phyloP scores from a whole-genome alignment of 1,139 yeast genomes.

The Sugiyamaella castrensis region DNA sequence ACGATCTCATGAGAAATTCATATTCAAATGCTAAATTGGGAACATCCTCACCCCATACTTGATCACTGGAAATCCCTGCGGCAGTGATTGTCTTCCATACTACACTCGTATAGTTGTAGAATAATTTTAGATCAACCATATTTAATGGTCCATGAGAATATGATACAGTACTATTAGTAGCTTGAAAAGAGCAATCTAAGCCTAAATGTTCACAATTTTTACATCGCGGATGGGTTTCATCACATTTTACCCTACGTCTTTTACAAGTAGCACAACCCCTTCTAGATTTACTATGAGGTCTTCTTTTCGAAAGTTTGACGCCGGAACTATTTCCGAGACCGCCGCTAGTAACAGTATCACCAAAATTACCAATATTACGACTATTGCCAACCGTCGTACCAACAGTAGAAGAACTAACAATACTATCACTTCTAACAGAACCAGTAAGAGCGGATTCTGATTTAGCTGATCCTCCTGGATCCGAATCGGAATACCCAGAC shows the following conservation, averaged over 20 bases:
- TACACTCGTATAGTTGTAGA: conserved; percentile 82
- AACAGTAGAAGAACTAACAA: not conserved
- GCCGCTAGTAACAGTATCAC: too few species aligned
- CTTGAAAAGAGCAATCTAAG: conserved; percentile 53
- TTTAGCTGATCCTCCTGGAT: not conserved
- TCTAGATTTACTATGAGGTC: conserved; percentile 75
- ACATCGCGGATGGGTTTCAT: conserved; percentile 79
- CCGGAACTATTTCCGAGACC: not conserved
- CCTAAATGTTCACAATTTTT: conserved; percentile 74
- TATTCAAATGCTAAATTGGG: conserved; percentile 84
- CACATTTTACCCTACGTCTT: conserved; percentile 86
- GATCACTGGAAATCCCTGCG: conserved; percentile 84
- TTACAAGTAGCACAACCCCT: conserved; percentile 90
- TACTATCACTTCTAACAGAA: not conserved
- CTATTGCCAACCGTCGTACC: too few species aligned
- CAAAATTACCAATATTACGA: too few species aligned
- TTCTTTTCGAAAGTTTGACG: conserved; percentile 30
- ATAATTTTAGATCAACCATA: conserved; percentile 71
- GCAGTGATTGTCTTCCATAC: conserved; percentile 86
- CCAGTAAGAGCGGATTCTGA: too few species aligned
- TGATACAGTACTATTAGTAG: not conserved
- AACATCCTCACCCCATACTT: conserved; percentile 83
- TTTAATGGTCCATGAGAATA: conserved; percentile 44
- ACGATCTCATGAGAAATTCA: conserved; percentile 89
- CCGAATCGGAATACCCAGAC: conserved; percentile 6